A percentile compares a stretch with the other conserved stretches of the same genome.
phyloP scores from a whole-genome alignment of 2,329 filamentous ascomycete species.

The Colletotrichum scovillei region DNA sequence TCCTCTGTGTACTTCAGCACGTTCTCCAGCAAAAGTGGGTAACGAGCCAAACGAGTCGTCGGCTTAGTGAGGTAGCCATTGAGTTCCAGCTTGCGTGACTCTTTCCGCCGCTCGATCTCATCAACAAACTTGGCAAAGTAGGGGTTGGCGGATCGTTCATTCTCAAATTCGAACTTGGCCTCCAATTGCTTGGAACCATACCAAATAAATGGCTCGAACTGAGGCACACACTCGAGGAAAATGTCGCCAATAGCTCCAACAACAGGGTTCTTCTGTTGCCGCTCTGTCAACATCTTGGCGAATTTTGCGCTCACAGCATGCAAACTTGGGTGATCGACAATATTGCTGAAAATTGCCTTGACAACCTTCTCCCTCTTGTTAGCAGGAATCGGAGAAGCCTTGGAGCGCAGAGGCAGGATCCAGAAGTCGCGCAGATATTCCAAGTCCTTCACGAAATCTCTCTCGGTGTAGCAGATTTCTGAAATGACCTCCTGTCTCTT shows the following conservation, averaged over 20 bases:
- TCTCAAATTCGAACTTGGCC: slow-evolving; percentile 98
- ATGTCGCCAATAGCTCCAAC: slow-evolving; percentile 93
- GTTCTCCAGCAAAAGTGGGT: slow-evolving; percentile 90
- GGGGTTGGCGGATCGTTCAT: slow-evolving; percentile 88
- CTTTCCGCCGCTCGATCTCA: slow-evolving; percentile 94
- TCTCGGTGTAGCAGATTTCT: slow-evolving; percentile 97
- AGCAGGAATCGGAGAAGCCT: slow-evolving; percentile 88
- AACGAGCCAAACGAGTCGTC: slow-evolving; percentile 92
- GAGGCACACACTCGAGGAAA: slow-evolving; percentile 90
- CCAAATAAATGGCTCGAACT: slow-evolving; percentile 95
- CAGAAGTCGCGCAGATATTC: slow-evolving; percentile 98
- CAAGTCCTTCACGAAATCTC: slow-evolving; percentile 98
- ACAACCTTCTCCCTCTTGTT: slow-evolving; percentile 91
- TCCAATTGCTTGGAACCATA: slow-evolving; percentile 97
- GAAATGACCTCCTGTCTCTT: slow-evolving; percentile 98
- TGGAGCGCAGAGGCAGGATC: slow-evolving; percentile 90
- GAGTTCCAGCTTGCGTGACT: slow-evolving; percentile 94
- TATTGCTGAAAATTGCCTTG: slow-evolving; percentile 94
- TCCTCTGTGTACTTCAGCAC: slow-evolving; percentile 92
- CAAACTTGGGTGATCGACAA: slow-evolving; percentile 84
- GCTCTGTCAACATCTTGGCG: slow-evolving; percentile 86
- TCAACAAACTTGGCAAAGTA: slow-evolving; percentile 93
- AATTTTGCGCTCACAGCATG: slow-evolving; percentile 91
- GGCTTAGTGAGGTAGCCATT: slow-evolving; percentile 99
- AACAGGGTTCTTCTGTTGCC: slow-evolving; percentile 91